These are phyloP conservation scores for Chaetomiaceae sp. DNA, from an alignment of 2,329 filamentous ascomycete species.

Conservation along the genomic window DNA sequence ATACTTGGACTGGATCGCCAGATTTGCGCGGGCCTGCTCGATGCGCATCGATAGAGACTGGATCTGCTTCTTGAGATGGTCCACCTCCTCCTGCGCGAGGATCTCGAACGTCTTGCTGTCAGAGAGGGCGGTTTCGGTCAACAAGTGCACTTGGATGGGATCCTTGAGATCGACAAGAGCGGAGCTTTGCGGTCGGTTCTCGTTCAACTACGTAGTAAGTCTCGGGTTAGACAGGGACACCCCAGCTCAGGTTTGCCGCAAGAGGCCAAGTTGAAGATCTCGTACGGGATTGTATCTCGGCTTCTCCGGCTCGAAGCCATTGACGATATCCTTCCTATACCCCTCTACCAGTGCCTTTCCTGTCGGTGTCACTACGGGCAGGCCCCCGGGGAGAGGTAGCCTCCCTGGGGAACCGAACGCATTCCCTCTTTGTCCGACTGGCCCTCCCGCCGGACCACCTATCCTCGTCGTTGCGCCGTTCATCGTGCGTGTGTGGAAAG, in stretches of 20 bases:
- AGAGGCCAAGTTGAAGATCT: neutral
- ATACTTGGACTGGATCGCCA: conserved; percentile 88
- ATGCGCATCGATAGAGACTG: conserved; percentile 69
- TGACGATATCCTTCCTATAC: conserved; percentile 53
- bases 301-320: conserved; percentile 50
- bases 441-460: conserved; percentile 15
- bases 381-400: conserved; percentile 30
- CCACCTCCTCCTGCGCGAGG: conserved; percentile 85
- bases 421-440: conserved; percentile 15
- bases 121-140: conserved; percentile 87
- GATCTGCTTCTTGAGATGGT: conserved; percentile 83
- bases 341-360: conserved; percentile 53
- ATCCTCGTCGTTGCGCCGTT: conserved; percentile 25
- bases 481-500: conserved; percentile 20
- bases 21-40: conserved; percentile 74
- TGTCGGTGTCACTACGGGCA: conserved; percentile 35
- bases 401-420: conserved; percentile 32
- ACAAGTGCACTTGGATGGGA: conserved; percentile 78
- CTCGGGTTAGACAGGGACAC: conserved; percentile 10
- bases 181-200: conserved; percentile 50
- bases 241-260: neutral
- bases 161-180: conserved; percentile 60
- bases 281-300: conserved; percentile 56
- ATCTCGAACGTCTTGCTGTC: conserved; percentile 85
- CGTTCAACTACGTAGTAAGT: conserved; percentile 42